These are phyloP conservation scores for Ceratobasidium sp. DNA, from an alignment of 1,284 basidiomycete genomes.

Conservation along the genomic window DNA sequence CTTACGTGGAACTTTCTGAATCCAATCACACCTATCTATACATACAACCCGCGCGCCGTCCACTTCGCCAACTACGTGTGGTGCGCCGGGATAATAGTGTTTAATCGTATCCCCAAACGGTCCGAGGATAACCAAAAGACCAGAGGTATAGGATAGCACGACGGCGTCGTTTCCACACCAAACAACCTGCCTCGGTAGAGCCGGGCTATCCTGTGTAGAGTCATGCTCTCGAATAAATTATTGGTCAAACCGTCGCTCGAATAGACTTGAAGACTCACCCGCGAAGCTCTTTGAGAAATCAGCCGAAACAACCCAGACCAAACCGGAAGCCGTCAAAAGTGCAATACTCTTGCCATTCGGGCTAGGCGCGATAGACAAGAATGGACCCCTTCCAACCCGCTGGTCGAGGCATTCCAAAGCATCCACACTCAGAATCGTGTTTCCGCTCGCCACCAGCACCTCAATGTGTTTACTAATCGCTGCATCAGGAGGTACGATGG, in stretches of 20 bases:
- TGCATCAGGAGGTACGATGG: constrained; percentile 83
- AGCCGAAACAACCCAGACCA: constrained; percentile 90
- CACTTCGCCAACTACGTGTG: constrained; percentile 80
- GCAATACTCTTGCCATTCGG: constrained; percentile 95
- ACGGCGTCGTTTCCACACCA: constrained; percentile 99
- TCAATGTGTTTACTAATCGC: constrained; percentile 87
- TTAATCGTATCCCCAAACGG: constrained; percentile 84
- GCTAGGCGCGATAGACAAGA: constrained; percentile 83
- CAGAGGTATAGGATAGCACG: constrained; percentile 77
- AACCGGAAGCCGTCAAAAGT: constrained; percentile 73
- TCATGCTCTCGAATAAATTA: constrained; percentile 37
- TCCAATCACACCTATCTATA: constrained; percentile 81
- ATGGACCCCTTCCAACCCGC: constrained; percentile 87
- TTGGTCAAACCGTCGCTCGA: neutral
- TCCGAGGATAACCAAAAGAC: constrained; percentile 84
- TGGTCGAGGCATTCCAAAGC: constrained; percentile 85
- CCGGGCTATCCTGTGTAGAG: constrained; percentile 45
- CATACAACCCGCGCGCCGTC: constrained; percentile 88
- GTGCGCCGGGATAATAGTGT: constrained; percentile 71
- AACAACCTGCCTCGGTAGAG: constrained; percentile 65
- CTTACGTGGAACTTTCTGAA: constrained; percentile 90
- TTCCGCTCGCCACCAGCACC: constrained; percentile 78
- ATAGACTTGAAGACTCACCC: neutral
- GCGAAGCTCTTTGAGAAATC: constrained; percentile 80
- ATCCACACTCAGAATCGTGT: constrained; percentile 82